Base-by-base conservation (phyloP, 2,329 filamentous ascomycete genomes). In the Cucurbitaria berberidis region DNA sequence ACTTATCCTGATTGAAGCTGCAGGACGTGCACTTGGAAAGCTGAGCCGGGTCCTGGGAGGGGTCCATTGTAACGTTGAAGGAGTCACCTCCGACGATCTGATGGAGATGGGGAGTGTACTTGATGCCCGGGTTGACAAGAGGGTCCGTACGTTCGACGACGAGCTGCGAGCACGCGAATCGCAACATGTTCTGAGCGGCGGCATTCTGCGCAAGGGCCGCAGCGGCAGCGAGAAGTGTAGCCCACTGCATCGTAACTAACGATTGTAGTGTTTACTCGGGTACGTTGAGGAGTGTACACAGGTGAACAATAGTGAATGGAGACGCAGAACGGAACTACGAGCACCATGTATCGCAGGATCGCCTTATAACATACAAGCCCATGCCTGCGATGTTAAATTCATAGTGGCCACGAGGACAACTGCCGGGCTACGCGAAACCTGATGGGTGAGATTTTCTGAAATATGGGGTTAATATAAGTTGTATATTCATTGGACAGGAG, bases 51-150 rank as follows among this genome's bases (percentile, higher is more conserved):
- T 72, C 68, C 30, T 60, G 56, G 13, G 43, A 32, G 3, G 69
- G 69, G 45, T 73, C 68, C 69, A 73, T 73, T 40, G 66, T 70
- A 36, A 73, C 52, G 48, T 72, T 73, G 68, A 72, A 72, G 11
- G 63, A 45, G 55, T 73, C 63, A 21, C 69, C 69, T 55, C 68
- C 67, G 19, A 72, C 69, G 30, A 73, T 70, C 58, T 73, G 68
- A 43, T 73, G 69, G 50, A 73, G 62, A 69, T 73, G 69, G 5
- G 69, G 69, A 27, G 69, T 73, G 60, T 67, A 73, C 48, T 67
- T 70, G 58, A 70, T 67, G 27, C 69, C 68, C 2, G 68, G 69
- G 51, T 73, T 72, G 55, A 72, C 68, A 27, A 71, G 60, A 35
- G 69, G 69, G 57, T 72, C 69, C 18, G 64, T 68, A 45, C 69